Conservation (phyloP, 768 basidiomycete genomes). For the Candolleomyces aberdarensis region DNA sequence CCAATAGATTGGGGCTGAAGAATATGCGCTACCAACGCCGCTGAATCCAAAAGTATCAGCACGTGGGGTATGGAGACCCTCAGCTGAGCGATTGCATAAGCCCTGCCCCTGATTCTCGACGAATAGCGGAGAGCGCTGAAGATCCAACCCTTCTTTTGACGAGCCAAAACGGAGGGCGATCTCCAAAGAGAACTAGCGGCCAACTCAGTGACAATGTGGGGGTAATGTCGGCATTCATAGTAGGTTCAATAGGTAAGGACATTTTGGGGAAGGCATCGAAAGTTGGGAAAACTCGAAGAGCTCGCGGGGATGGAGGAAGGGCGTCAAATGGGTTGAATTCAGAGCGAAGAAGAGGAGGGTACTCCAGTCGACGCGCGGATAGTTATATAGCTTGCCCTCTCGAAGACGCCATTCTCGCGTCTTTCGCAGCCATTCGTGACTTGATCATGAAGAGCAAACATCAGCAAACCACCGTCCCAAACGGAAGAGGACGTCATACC, state of each 20-base stretch:
- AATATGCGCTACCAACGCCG: background rate
- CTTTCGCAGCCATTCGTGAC: slow-evolving; percentile 3
- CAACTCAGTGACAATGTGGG: too few relatives aligned
- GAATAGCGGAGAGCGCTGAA: background rate
- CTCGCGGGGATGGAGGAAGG: background rate
- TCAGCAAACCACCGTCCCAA: background rate
- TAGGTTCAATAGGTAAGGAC: background rate
- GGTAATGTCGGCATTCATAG: too few relatives aligned
- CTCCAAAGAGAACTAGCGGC: too few relatives aligned
- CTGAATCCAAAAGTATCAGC: background rate
- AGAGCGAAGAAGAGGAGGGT: background rate
- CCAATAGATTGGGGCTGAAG: background rate
- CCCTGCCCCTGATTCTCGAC: background rate
- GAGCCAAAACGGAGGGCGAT: background rate
- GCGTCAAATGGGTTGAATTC: background rate
- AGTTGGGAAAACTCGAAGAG: background rate
- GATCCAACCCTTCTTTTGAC: background rate
- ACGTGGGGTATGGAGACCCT: slow-evolving; percentile 2
- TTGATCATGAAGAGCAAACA: background rate
- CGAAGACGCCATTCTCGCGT: slow-evolving; percentile 21
- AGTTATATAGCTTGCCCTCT: background rate
- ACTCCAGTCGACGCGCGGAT: background rate
- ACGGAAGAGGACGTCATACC: background rate
- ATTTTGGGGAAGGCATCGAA: background rate
- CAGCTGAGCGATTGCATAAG: slow-evolving; percentile 1